phyloP scores from a whole-genome alignment of 805 yeast species.

The Wickerhamomyces sydowiorum region DNA sequence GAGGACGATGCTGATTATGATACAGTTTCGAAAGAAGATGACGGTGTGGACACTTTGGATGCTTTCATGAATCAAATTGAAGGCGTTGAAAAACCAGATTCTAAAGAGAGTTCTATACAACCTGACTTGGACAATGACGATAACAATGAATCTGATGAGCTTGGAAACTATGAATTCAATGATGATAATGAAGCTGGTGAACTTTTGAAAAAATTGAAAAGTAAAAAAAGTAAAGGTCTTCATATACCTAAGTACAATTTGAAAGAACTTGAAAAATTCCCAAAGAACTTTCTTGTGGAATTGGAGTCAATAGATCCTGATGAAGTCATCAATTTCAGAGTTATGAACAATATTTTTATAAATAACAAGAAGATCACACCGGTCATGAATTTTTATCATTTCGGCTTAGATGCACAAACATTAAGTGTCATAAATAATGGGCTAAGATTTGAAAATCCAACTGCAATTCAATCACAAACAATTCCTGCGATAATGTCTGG shows the following conservation, averaged over 20 bases:
- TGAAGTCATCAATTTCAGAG: constrained; percentile 60
- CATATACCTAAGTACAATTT: constrained; percentile 29
- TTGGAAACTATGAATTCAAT: constrained; percentile 22
- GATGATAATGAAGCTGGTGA: constrained; percentile 30
- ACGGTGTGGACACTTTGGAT: constrained; percentile 41
- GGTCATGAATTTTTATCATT: constrained; percentile 68
- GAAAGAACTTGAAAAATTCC: constrained; percentile 45
- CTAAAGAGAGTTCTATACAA: constrained; percentile 19
- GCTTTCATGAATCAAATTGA: constrained; percentile 32
- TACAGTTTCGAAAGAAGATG: constrained; percentile 13
- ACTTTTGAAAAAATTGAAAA: constrained; percentile 32
- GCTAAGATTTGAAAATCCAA: constrained; percentile 56
- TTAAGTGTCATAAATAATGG: constrained; percentile 45
- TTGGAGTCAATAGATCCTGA: constrained; percentile 39
- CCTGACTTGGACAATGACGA: constrained; percentile 18
- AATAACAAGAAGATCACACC: constrained; percentile 40
- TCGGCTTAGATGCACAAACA: constrained; percentile 65
- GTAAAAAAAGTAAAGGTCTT: constrained; percentile 44
- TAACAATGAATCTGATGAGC: constrained; percentile 21
- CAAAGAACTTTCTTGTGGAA: constrained; percentile 55
- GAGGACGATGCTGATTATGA: neutral
- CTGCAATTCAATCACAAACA: constrained; percentile 88
- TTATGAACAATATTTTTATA: constrained; percentile 42
- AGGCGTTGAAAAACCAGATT: constrained; percentile 13
- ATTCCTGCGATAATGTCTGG: constrained; percentile 90